Evolutionary conservation across 2,329 filamentous ascomycete species (phyloP).

Genomic region (Neurospora crassa): DNA sequence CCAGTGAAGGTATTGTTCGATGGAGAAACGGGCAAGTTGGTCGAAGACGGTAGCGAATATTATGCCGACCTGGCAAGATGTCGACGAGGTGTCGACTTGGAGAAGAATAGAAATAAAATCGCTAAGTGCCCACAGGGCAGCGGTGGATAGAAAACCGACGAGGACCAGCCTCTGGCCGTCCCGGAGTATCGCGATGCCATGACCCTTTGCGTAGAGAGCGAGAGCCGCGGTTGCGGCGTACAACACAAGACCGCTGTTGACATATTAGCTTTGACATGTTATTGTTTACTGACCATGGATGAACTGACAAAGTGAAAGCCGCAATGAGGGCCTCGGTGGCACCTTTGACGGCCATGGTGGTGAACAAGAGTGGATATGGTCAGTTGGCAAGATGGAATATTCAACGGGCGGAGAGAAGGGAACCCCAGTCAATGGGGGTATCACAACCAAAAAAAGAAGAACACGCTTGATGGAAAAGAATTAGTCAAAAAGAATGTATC

Average conservation of each 20-base stretch:
- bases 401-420: conserved; percentile 15
- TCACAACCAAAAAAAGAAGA: conserved; percentile 18
- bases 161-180: conserved; percentile 57
- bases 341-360: conserved; percentile 35
- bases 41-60: conserved; percentile 46
- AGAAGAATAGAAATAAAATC: conserved; percentile 42
- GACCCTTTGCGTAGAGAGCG: conserved; percentile 35
- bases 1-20: conserved; percentile 47
- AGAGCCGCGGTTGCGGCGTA: conserved; percentile 39
- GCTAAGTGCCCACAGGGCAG: conserved; percentile 43
- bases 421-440: conserved; percentile 39
- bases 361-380: conserved; percentile 21
- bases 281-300: background rate
- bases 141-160: conserved; percentile 41
- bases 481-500: conserved; percentile 22
- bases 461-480: conserved; percentile 16
- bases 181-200: conserved; percentile 39
- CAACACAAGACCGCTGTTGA: conserved; percentile 40
- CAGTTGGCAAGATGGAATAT: conserved; percentile 8
- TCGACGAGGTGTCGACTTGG: conserved; percentile 27
- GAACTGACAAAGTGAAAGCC: conserved; percentile 45
- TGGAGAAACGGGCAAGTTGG: conserved; percentile 42
- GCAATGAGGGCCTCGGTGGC: conserved; percentile 40
- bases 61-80: conserved; percentile 42
- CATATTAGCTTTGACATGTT: conserved; percentile 6